Base-by-base conservation (phyloP, 208 protist genomes). In the Phytomonas sp. region DNA sequence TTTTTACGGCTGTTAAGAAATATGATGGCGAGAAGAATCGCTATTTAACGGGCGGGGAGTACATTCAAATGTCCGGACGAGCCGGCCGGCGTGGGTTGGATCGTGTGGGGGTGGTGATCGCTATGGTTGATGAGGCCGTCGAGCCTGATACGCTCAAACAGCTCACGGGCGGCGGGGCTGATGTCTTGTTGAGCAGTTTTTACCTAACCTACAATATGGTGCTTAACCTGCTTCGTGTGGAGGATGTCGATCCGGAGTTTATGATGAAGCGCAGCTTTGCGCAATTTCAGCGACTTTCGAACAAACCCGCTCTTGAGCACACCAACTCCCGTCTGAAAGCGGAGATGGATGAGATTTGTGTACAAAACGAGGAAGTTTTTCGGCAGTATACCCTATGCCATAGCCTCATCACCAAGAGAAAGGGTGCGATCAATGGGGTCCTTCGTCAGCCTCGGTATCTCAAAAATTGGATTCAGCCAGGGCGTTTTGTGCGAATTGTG, bases 61-160 rank as follows among this genome's bases (percentile, higher is more conserved):
- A 99, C 78, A 99, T 99, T 74, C 98, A 99, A 80, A 99, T 99
- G 99, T 97, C 85, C 37, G 99, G 99, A n/a, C 91, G 99, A 70
- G 99, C 99, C 12, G 99, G 99, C 37, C 88, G 99, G 61, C 95
- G 99, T 86, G 99, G 99, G n/a, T 82, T 99, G 16, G 99, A 99
- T 77, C 89, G 95, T 36, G 83, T 98, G 4, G 99, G 99, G 59
- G 95, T 99, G 32, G 98, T 99, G 29, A 99, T 99, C 62, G 78
- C 98, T 26, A 98, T 99, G 94, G 87, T 99, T 1, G 95, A 99
- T 77, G 98, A 99, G 80, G 87, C 92, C 29, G 96, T 99, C 59
- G 97, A 99, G 73, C 96, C 97, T 5, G 80, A 92, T 23, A 92
- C 88, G 12, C 86, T 97, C n/a, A 98, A 97, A 81, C 77, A 85